Evolutionary conservation across 1,139 yeast genomes (phyloP).

Genomic region (Saccharomyces hybrid): DNA sequence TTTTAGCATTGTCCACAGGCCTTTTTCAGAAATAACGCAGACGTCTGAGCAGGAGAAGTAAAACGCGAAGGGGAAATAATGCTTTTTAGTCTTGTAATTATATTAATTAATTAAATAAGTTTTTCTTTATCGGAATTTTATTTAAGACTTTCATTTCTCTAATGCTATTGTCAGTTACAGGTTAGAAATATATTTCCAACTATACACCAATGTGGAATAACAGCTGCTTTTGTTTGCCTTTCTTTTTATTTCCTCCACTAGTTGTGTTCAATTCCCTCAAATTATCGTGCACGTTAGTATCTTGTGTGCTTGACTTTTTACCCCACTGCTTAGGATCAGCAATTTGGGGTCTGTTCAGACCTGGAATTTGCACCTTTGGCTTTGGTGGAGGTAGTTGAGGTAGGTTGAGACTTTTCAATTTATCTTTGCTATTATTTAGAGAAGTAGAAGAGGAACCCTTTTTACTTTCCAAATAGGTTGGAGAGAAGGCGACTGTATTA

Average conservation of each 20-base stretch:
- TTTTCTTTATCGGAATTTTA: neutral
- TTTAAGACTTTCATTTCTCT: neutral
- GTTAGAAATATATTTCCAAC: neutral
- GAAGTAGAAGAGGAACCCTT: slow-evolving; percentile 7
- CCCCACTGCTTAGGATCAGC: slow-evolving; percentile 31
- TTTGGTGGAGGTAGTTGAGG: slow-evolving; percentile 46
- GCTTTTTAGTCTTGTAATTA: neutral
- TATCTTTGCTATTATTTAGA: slow-evolving; percentile 12
- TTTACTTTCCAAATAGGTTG: slow-evolving; percentile 6
- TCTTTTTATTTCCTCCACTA: slow-evolving; percentile 22
- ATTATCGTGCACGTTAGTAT: slow-evolving; percentile 7
- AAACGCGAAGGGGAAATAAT: neutral
- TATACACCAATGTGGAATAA: slow-evolving; percentile 39
- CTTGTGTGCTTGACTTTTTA: slow-evolving; percentile 7
- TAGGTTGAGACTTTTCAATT: slow-evolving; percentile 37
- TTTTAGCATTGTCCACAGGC: neutral
- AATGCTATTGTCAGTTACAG: neutral
- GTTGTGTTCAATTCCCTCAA: slow-evolving; percentile 4
- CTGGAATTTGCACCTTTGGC: slow-evolving; percentile 34
- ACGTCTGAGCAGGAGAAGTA: neutral
- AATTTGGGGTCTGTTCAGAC: slow-evolving; percentile 32
- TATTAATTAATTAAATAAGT: slow-evolving; percentile 5
- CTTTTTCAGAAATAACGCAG: neutral
- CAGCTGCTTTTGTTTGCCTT: slow-evolving; percentile 40
- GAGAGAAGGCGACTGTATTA: slow-evolving; percentile 9